phyloP scores from a whole-genome alignment of 2,329 filamentous ascomycete species.

The Ophiocordyceps camponoti-leonardi region DNA sequence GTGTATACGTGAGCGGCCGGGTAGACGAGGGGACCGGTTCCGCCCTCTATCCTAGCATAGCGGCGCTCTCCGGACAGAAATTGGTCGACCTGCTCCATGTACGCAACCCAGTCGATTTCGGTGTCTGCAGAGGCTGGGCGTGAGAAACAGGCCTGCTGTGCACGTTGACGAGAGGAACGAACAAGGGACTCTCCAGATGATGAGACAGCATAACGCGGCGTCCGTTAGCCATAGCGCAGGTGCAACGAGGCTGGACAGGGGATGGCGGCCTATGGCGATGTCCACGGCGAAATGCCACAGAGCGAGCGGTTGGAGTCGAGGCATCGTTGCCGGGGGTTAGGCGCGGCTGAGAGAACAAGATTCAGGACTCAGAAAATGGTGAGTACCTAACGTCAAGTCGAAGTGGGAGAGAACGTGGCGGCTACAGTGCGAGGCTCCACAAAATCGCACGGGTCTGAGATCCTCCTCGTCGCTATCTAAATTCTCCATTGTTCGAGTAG shows the following conservation, averaged over 20 bases:
- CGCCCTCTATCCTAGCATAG: constrained; percentile 71
- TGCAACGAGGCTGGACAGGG: constrained; percentile 31
- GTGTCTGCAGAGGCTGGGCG: constrained; percentile 42
- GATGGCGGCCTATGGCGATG: constrained; percentile 29
- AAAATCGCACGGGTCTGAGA: no score
- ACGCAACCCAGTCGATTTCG: constrained; percentile 94
- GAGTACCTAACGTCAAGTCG: no score
- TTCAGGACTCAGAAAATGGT: neutral
- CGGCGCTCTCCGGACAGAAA: constrained; percentile 74
- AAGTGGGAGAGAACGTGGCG: neutral
- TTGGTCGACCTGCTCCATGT: constrained; percentile 82
- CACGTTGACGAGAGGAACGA: constrained; percentile 15
- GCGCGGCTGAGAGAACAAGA: neutral
- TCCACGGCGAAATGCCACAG: constrained; percentile 18
- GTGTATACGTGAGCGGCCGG: constrained; percentile 87
- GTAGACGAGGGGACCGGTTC: constrained; percentile 87
- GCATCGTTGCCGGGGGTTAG: constrained; percentile 8
- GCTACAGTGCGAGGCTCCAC: no score
- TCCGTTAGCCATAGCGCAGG: constrained; percentile 53
- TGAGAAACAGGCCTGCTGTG: neutral
- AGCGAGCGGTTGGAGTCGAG: constrained; percentile 9
- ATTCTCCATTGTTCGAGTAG: no score
- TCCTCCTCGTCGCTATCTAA: no score
- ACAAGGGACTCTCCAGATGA: constrained; percentile 79
- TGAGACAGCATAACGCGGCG: constrained; percentile 49